These are phyloP conservation scores for Venturia pyrina DNA, from an alignment of 2,329 filamentous ascomycete genomes.

Conservation along the genomic window DNA sequence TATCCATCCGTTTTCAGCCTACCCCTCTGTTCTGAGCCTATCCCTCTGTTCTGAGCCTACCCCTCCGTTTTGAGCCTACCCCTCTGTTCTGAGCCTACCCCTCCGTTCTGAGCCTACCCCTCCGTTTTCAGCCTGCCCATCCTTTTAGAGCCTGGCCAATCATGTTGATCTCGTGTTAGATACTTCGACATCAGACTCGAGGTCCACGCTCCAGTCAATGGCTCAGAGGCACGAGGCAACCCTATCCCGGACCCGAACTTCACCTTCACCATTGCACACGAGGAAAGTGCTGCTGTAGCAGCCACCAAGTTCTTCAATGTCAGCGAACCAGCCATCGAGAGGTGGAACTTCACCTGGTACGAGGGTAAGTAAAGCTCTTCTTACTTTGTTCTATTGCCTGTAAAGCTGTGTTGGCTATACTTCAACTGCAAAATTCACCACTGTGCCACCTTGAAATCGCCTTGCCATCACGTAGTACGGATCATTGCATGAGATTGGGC, in stretches of 20 bases:
- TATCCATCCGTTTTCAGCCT: too few species aligned
- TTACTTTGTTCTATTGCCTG: background rate
- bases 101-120: too few species aligned
- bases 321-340: conserved; percentile 62
- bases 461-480: background rate
- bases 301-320: conserved; percentile 60
- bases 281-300: conserved; percentile 42
- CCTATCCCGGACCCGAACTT: conserved; percentile 64
- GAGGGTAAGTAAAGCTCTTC: conserved; percentile 44
- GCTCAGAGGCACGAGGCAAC: conserved; percentile 63
- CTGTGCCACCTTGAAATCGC: too few species aligned
- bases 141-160: background rate
- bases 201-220: conserved; percentile 71
- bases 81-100: too few species aligned
- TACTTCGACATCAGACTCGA: conserved; percentile 77
- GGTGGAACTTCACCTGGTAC: conserved; percentile 76
- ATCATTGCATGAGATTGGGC: background rate
- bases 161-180: conserved; percentile 12
- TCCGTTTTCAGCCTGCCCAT: background rate
- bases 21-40: too few species aligned
- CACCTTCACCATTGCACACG: conserved; percentile 62
- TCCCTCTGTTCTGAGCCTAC: too few species aligned
- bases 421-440: too few species aligned
- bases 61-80: too few species aligned
- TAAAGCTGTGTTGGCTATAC: too few species aligned